Evolutionary conservation across 768 basidiomycete genomes (phyloP).

Genomic region (Tulasnella sp.): DNA sequence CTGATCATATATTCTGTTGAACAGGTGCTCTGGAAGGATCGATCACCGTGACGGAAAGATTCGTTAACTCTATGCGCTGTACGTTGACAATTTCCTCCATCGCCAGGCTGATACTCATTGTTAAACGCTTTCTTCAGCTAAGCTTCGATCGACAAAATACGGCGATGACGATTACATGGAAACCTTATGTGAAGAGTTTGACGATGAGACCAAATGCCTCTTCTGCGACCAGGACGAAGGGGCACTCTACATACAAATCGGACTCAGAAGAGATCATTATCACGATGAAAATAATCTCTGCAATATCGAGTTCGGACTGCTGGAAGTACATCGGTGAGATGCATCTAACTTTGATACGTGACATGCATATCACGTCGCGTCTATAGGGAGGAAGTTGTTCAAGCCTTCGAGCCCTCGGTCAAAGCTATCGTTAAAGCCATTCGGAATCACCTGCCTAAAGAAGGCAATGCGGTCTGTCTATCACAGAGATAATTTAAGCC

Average conservation of each 20-base stretch:
- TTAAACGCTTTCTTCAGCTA: background rate
- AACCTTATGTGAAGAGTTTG: background rate
- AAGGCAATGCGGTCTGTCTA: constrained; percentile 20
- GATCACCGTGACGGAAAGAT: constrained; percentile 37
- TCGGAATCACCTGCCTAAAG: constrained; percentile 24
- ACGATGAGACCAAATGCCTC: background rate
- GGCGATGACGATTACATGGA: background rate
- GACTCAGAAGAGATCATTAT: background rate
- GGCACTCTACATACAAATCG: background rate
- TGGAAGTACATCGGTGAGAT: background rate
- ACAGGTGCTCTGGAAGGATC: constrained; percentile 39
- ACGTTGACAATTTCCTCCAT: background rate
- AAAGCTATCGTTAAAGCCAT: constrained; percentile 29
- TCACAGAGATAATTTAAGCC: background rate
- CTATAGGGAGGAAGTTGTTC: background rate
- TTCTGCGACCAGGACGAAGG: background rate
- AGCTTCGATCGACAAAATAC: background rate
- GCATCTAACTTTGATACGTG: background rate
- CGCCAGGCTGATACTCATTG: background rate
- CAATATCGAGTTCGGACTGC: background rate
- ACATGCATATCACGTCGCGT: background rate
- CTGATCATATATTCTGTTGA: constrained; percentile 29
- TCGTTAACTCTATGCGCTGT: background rate
- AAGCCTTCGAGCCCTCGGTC: constrained; percentile 35
- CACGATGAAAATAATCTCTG: background rate